Evolutionary conservation across 1,284 basidiomycete species (phyloP).

Genomic region (Ceratobasidium sp.): DNA sequence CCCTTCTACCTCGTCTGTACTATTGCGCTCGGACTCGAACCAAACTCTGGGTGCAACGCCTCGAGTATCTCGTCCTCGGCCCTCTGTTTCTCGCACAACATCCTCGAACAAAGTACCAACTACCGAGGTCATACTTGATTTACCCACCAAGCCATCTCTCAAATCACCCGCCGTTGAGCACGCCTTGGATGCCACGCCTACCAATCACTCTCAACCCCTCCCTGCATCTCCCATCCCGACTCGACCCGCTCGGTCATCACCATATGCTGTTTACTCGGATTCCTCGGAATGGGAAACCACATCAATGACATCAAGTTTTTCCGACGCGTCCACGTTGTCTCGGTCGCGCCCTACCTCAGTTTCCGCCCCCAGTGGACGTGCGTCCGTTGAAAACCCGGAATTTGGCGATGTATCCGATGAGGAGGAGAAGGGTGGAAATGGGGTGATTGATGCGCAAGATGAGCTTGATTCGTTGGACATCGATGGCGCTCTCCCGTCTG

Average conservation of each 20-base stretch:
- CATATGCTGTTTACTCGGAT: constrained; percentile 34
- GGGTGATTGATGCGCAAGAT: constrained; percentile 37
- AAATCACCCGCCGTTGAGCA: constrained; percentile 37
- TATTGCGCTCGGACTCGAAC: constrained; percentile 3
- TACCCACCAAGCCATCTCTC: constrained; percentile 17
- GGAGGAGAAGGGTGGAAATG: constrained; percentile 43
- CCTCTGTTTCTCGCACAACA: constrained; percentile 27
- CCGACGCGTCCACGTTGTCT: constrained; percentile 36
- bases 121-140: constrained; percentile 37
- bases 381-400: constrained; percentile 27
- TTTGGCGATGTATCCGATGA: constrained; percentile 43
- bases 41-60: constrained; percentile 16
- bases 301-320: constrained; percentile 40
- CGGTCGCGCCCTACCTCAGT: constrained; percentile 39
- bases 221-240: constrained; percentile 16
- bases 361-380: constrained; percentile 21
- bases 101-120: constrained; percentile 39
- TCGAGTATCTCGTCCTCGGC: constrained; percentile 27
- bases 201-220: constrained; percentile 17
- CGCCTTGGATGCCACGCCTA: constrained; percentile 29
- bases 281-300: constrained; percentile 42
- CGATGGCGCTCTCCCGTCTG: constrained; percentile 67
- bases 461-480: constrained; percentile 39
- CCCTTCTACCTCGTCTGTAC: constrained; percentile 14
- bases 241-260: constrained; percentile 18